Conservation (phyloP, 2,329 filamentous ascomycete genomes). For the Ophiostoma piceae region DNA sequence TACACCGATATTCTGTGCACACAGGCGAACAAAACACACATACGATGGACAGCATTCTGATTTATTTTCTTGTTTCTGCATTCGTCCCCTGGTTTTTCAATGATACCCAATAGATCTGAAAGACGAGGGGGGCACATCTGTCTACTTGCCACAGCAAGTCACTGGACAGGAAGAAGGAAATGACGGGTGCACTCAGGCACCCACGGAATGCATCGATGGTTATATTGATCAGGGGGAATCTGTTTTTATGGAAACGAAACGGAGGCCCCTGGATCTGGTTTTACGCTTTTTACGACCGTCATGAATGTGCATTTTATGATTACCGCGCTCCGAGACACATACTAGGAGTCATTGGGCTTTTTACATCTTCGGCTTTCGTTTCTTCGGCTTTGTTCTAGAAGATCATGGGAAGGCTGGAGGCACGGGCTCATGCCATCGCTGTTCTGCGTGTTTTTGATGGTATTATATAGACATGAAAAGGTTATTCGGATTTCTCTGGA, state of each 20-base stretch:
- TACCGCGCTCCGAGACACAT: conserved; percentile 27
- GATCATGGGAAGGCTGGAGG: conserved; percentile 29
- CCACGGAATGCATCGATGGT: conserved; percentile 28
- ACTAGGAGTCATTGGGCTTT: conserved; percentile 32
- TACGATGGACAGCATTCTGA: conserved; percentile 34
- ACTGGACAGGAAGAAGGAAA: conserved; percentile 24
- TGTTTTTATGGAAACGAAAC: conserved; percentile 27
- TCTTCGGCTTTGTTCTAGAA: conserved; percentile 27
- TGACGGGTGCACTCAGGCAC: conserved; percentile 29
- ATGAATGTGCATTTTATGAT: conserved; percentile 37
- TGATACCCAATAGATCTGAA: conserved; percentile 40
- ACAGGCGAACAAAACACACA: conserved; percentile 30
- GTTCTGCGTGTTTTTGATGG: conserved; percentile 34
- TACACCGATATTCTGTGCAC: conserved; percentile 17
- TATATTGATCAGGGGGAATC: conserved; percentile 32
- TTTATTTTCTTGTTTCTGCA: conserved; percentile 35
- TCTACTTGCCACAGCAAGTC: conserved; percentile 23
- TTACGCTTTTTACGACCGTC: conserved; percentile 37
- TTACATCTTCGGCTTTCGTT: conserved; percentile 30
- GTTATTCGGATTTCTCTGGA: conserved; percentile 51
- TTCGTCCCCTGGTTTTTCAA: conserved; percentile 34
- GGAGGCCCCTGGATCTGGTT: conserved; percentile 32
- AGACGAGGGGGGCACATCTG: conserved; percentile 30
- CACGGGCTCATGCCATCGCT: conserved; percentile 34
- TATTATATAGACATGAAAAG: conserved; percentile 59